Conservation (phyloP, 495 filamentous ascomycete genomes). For the Neurospora sp. region DNA sequence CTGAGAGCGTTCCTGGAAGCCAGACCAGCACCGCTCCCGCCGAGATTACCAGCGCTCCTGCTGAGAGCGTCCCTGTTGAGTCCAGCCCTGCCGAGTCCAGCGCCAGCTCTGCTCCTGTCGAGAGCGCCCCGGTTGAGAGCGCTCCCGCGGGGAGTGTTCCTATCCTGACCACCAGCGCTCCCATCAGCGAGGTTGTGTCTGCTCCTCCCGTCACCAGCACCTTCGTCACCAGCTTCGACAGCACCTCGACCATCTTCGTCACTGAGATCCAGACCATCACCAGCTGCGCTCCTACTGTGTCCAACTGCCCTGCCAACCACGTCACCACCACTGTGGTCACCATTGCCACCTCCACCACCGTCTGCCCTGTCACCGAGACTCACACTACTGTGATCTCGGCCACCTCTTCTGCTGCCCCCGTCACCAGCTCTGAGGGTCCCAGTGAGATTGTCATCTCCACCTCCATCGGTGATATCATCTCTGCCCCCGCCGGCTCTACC, state of each 20-base stretch:
- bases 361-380: conserved; percentile 42
- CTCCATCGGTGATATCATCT: not conserved
- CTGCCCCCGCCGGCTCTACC: not conserved
- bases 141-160: conserved; percentile 1
- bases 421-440: conserved; percentile 1
- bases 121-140: conserved; percentile 2
- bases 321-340: conserved; percentile 43
- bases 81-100: too few relatives aligned
- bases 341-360: conserved; percentile 52
- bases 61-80: conserved; percentile 9
- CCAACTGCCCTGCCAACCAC: conserved; percentile 48
- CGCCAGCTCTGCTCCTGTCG: not conserved
- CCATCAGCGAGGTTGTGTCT: conserved; percentile 1
- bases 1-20: conserved; percentile 7
- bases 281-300: conserved; percentile 45
- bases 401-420: conserved; percentile 4
- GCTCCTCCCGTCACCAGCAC: conserved; percentile 15
- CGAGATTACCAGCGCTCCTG: conserved; percentile 15
- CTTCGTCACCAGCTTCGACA: conserved; percentile 25
- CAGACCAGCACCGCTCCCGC: conserved; percentile 10
- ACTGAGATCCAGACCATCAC: conserved; percentile 51
- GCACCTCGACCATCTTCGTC: conserved; percentile 50
- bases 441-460: conserved; percentile 1
- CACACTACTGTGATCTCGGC: conserved; percentile 13
- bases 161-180: conserved; percentile 14